These are phyloP conservation scores for Hanseniaspora lachancei DNA, from an alignment of 805 yeast species.

Conservation along the genomic window DNA sequence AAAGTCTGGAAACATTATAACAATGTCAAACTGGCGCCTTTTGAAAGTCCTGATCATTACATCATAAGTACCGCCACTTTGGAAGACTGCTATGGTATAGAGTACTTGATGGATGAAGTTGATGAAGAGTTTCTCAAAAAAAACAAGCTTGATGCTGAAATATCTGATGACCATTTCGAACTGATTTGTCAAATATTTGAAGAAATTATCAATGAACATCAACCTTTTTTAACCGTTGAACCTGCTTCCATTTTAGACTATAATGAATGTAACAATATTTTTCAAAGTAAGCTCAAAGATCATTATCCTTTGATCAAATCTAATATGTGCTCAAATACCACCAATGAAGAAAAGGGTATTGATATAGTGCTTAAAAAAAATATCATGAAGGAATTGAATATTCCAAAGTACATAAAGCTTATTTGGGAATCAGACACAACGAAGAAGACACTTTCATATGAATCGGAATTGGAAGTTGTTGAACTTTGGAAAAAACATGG, in stretches of 20 bases:
- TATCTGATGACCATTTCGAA: slow-evolving; percentile 82
- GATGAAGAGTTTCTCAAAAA: slow-evolving; percentile 57
- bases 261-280: slow-evolving; percentile 48
- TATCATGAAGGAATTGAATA: slow-evolving; percentile 43
- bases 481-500: slow-evolving; percentile 41
- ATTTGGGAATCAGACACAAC: slow-evolving; percentile 12
- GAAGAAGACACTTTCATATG: slow-evolving; percentile 6
- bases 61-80: slow-evolving; percentile 86
- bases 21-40: slow-evolving; percentile 55
- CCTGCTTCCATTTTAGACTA: slow-evolving; percentile 61
- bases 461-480: slow-evolving; percentile 7
- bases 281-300: slow-evolving; percentile 29
- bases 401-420: slow-evolving; percentile 21
- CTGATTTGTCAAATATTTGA: slow-evolving; percentile 62
- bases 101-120: slow-evolving; percentile 78
- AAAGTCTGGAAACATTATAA: slow-evolving; percentile 64
- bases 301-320: not conserved
- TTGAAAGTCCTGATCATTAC: slow-evolving; percentile 61
- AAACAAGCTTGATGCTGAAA: slow-evolving; percentile 30
- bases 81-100: slow-evolving; percentile 83
- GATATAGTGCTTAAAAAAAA: slow-evolving; percentile 44
- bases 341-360: slow-evolving; percentile 14
- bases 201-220: slow-evolving; percentile 58
- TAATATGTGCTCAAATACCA: not conserved
- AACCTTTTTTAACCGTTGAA: slow-evolving; percentile 79